Evolutionary conservation across 306 rosid species (phyloP).

Genomic region (Luffa aegyptiaca): DNA sequence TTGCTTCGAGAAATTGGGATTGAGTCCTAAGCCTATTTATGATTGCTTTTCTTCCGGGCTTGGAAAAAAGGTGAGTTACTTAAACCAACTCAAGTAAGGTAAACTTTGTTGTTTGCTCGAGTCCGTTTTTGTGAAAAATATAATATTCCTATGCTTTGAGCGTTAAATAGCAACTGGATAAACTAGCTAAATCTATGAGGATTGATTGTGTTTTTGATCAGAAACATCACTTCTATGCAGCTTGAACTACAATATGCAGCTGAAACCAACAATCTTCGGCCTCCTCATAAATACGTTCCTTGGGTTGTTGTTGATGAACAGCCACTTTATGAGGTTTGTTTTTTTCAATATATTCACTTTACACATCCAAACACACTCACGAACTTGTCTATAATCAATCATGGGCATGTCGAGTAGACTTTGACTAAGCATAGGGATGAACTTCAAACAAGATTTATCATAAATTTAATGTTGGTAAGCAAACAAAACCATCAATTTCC

Average conservation of each 20-base stretch:
- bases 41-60: conserved; percentile 50
- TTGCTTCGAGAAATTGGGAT: conserved; percentile 49
- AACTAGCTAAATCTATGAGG: background rate
- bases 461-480: background rate
- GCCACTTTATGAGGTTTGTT: conserved; percentile 68
- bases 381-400: background rate
- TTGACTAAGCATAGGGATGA: background rate
- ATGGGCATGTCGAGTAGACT: background rate
- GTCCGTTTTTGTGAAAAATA: background rate
- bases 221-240: conserved; percentile 36
- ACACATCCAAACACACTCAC: background rate
- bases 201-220: background rate
- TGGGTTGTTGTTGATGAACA: conserved; percentile 87
- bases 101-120: background rate
- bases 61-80: conserved; percentile 59
- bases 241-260: conserved; percentile 62
- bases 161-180: background rate
- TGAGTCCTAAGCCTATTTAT: conserved; percentile 46
- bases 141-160: background rate
- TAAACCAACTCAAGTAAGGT: background rate
- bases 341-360: background rate
- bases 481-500: background rate
- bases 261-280: conserved; percentile 56
- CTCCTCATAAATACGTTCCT: conserved; percentile 81
- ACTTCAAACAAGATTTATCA: background rate